These are phyloP conservation scores for Pyrus pyrifolia DNA, from an alignment of 306 rosid species.

Conservation along the genomic window DNA sequence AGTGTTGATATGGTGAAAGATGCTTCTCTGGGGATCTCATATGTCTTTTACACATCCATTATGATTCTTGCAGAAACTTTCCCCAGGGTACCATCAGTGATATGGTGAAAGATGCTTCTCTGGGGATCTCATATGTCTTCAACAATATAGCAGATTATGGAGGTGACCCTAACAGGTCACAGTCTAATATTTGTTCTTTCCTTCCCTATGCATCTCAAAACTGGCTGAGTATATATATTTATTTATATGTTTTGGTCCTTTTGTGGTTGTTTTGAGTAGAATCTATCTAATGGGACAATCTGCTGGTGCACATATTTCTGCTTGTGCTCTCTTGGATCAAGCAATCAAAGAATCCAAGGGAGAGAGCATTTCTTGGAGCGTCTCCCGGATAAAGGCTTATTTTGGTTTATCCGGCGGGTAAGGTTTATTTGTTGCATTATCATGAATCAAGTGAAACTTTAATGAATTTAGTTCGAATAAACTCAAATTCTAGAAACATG, in stretches of 20 bases:
- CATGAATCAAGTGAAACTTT: conserved; percentile 1
- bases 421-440: conserved; percentile 11
- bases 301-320: conserved; percentile 92
- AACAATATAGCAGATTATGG: conserved; percentile 73
- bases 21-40: too few relatives aligned
- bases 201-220: conserved; percentile 14
- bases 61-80: conserved; percentile 65
- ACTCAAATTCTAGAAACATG: neutral
- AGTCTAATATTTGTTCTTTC: conserved; percentile 10
- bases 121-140: conserved; percentile 65
- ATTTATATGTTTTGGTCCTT: neutral
- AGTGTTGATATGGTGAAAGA: conserved; percentile 6
- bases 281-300: conserved; percentile 98
- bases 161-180: conserved; percentile 81
- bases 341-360: conserved; percentile 50
- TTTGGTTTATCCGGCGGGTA: conserved; percentile 99
- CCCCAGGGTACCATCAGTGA: conserved; percentile 98
- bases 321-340: conserved; percentile 79
- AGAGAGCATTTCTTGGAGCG: conserved; percentile 53
- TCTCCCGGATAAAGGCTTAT: conserved; percentile 69
- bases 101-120: conserved; percentile 77
- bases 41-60: neutral
- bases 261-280: conserved; percentile 30
- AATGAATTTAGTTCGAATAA: neutral
- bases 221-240: neutral